Evolutionary conservation across 805 yeast genomes (phyloP).

Genomic region (Blastobotrys parvus): DNA sequence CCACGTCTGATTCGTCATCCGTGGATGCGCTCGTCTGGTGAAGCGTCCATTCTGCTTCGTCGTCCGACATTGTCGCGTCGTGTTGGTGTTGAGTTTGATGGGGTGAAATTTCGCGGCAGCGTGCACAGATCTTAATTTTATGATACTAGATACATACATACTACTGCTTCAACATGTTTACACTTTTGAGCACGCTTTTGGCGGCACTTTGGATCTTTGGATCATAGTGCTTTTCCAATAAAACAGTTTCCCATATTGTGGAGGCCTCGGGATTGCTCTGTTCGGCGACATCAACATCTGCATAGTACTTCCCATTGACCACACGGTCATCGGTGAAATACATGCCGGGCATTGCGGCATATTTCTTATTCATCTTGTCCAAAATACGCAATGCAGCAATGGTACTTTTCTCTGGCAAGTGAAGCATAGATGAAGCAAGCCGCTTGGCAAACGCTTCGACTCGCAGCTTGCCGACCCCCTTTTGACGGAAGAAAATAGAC

Average conservation of each 20-base stretch:
- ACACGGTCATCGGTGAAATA: slow-evolving; percentile 86
- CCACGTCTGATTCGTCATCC: no score
- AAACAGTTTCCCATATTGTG: slow-evolving; percentile 77
- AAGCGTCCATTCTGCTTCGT: no score
- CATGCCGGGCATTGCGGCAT: slow-evolving; percentile 63
- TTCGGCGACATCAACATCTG: slow-evolving; percentile 58
- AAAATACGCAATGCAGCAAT: slow-evolving; percentile 70
- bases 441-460: slow-evolving; percentile 80
- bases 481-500: slow-evolving; percentile 45
- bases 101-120: no score
- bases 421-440: slow-evolving; percentile 54
- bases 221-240: slow-evolving; percentile 74
- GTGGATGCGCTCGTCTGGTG: no score
- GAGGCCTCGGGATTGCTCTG: slow-evolving; percentile 84
- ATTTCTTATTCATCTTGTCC: slow-evolving; percentile 64
- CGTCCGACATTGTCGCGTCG: no score
- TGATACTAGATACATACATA: no score
- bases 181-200: slow-evolving; percentile 6
- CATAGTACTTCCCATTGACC: slow-evolving; percentile 66
- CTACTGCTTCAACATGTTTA: no score
- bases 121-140: no score
- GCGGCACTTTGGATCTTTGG: slow-evolving; percentile 71
- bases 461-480: slow-evolving; percentile 14
- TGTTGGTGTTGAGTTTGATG: no score
- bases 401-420: slow-evolving; percentile 82